Percentiles rank a stretch among this genome's conserved stretches.
Evolutionary conservation across 345 rosid species (phyloP).

Genomic region (Euphorbia peplus): DNA sequence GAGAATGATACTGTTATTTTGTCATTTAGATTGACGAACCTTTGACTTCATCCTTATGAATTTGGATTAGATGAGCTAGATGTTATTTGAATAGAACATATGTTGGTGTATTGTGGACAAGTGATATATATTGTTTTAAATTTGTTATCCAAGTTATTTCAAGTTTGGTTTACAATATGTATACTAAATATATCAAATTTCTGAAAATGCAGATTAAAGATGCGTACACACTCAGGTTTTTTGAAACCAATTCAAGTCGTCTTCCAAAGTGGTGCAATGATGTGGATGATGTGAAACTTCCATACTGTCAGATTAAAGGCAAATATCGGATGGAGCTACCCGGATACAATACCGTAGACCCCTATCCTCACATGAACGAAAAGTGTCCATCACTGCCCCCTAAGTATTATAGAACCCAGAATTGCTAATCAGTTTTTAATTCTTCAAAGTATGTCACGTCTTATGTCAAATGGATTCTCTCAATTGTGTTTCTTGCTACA

Average conservation of each 20-base stretch:
- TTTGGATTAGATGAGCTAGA: not conserved
- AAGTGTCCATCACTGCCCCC: slow-evolving; percentile 91
- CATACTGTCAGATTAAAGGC: slow-evolving; percentile 86
- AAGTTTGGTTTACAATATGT: not conserved
- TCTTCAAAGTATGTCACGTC: not conserved
- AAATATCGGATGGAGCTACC: slow-evolving; percentile 96
- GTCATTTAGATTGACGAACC: not conserved
- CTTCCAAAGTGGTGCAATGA: slow-evolving; percentile 93
- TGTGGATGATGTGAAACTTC: slow-evolving; percentile 69
- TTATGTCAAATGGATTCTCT: not conserved
- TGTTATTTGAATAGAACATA: not conserved
- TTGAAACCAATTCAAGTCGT: slow-evolving; percentile 72
- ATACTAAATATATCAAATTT: slow-evolving; percentile 4
- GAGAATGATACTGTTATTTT: not conserved
- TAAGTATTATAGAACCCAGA: slow-evolving; percentile 56
- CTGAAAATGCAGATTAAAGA: slow-evolving; percentile 66
- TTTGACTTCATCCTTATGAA: not conserved
- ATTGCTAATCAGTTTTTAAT: slow-evolving; percentile 46
- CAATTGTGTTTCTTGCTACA: not conserved
- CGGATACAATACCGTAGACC: slow-evolving; percentile 75
- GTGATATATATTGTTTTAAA: slow-evolving; percentile 1
- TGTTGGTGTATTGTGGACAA: not conserved
- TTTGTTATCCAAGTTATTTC: not conserved
- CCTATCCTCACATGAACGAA: slow-evolving; percentile 88
- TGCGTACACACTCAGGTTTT: slow-evolving; percentile 73